Evolutionary conservation across 2,329 filamentous ascomycete genomes (phyloP).

Genomic region (Ophiostoma montium): DNA sequence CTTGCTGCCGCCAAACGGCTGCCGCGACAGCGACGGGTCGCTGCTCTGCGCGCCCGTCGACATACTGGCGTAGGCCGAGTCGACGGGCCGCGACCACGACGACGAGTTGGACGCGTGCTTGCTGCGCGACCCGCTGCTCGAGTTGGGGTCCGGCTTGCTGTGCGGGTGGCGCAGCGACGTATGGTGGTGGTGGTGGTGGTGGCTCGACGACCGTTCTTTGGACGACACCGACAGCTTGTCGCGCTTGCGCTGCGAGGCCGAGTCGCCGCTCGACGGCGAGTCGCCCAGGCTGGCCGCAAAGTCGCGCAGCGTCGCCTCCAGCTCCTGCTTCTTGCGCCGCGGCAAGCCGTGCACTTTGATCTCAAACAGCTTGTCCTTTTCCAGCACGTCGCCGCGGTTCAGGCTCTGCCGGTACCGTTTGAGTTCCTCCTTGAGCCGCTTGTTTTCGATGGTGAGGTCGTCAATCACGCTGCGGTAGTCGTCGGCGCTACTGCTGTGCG

Average conservation of each 20-base stretch:
- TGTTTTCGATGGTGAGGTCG: constrained; percentile 73
- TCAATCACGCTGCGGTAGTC: constrained; percentile 77
- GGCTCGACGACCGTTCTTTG: constrained; percentile 17
- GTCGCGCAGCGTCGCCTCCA: constrained; percentile 58
- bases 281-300: constrained; percentile 47
- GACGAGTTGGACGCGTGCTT: constrained; percentile 41
- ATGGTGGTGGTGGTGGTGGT: constrained; percentile 17
- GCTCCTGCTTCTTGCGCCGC: constrained; percentile 56
- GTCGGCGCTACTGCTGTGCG: constrained; percentile 49
- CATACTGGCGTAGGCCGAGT: constrained; percentile 58
- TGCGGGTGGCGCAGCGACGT: neutral
- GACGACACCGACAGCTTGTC: constrained; percentile 23
- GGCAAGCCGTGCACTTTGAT: constrained; percentile 65
- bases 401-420: constrained; percentile 56
- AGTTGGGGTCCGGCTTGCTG: constrained; percentile 19
- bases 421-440: constrained; percentile 58
- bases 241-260: constrained; percentile 26
- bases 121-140: constrained; percentile 28
- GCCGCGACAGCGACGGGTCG: constrained; percentile 24
- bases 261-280: constrained; percentile 31
- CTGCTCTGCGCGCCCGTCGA: constrained; percentile 35
- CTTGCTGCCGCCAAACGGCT: constrained; percentile 21
- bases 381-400: constrained; percentile 44
- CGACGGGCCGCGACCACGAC: constrained; percentile 37
- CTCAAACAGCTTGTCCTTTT: constrained; percentile 69